Base-by-base conservation (phyloP, 331 rosid species). In the Pyrus hybrid region DNA sequence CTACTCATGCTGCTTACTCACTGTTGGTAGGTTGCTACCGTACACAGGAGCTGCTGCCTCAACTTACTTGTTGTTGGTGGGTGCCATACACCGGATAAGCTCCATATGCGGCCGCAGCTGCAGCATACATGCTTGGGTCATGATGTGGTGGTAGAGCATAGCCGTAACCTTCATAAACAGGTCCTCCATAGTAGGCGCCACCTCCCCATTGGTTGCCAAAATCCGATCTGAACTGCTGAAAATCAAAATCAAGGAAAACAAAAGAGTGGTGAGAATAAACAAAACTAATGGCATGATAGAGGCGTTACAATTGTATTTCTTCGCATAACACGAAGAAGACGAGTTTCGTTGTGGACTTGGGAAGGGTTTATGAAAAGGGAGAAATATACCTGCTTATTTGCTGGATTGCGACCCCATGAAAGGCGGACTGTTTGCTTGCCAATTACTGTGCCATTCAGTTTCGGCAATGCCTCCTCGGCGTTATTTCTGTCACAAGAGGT, bases 391-490 rank as follows among this genome's bases (percentile, higher is more conserved):
- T 91, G 98, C 83, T 93, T 93, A 78, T 93, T 91, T 80, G 96
- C 98, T 20, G 98, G 98, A 81, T 93, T 93, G 81, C 97, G 97
- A 26, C 98, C 98, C 98, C 98, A 93, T 28, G 98, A 93, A 83
- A 93, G 98, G 5, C 97, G 96, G 81, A 93, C 94, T 32, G 93
- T 89, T 84, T 93, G 98, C 77, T 90, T 93, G 74, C 97, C 97
- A 68, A 93, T 82, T 20, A 81, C 78, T 65, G 91, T 77, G 37
- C 94, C 97, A 78, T 91, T 93, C 75, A 93, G 75, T 87, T 91
- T 89, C 77, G 90, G 91, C 88, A 91, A 74, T 22, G 98, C 97
- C 81, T 93, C 98, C 80, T 93, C 98, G 29, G 98, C 98, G 43
- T 87, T 85, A 80, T 84, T 87, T 90, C 98, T 93, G 90, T 69